phyloP scores from a whole-genome alignment of 2,329 filamentous ascomycete genomes.

The Delphinella strobiligena region DNA sequence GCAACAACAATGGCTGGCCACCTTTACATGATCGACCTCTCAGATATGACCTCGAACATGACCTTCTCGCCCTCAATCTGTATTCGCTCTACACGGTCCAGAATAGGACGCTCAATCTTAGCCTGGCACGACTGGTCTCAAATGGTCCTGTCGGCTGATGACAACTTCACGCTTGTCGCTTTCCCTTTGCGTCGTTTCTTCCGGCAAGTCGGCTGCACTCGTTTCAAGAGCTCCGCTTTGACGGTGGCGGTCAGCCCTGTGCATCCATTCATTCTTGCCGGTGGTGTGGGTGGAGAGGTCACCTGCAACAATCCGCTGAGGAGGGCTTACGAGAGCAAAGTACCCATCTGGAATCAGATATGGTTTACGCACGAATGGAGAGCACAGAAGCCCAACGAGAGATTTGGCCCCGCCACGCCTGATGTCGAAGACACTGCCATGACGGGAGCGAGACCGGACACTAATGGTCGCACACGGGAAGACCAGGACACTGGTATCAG shows the following conservation, averaged over 20 bases:
- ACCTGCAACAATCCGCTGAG: constrained; percentile 40
- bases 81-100: constrained; percentile 34
- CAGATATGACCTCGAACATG: constrained; percentile 32
- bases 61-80: constrained; percentile 32
- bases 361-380: constrained; percentile 49
- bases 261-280: constrained; percentile 43
- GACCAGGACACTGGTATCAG: constrained; percentile 14
- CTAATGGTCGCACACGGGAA: not conserved
- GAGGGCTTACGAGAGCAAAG: constrained; percentile 38
- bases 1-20: constrained; percentile 44
- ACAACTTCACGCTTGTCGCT: constrained; percentile 38
- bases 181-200: constrained; percentile 42
- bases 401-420: not conserved
- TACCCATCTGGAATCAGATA: constrained; percentile 39
- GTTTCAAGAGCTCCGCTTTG: constrained; percentile 24
- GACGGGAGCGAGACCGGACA: not conserved
- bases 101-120: constrained; percentile 36
- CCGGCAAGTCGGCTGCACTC: constrained; percentile 26
- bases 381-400: constrained; percentile 6
- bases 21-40: constrained; percentile 41
- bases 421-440: not conserved
- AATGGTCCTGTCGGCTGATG: constrained; percentile 42
- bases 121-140: constrained; percentile 45
- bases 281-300: constrained; percentile 40
- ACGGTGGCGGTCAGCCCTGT: constrained; percentile 37